Evolutionary conservation across 305 asterid species (phyloP).

Genomic region (Caryopteris hybrid): DNA sequence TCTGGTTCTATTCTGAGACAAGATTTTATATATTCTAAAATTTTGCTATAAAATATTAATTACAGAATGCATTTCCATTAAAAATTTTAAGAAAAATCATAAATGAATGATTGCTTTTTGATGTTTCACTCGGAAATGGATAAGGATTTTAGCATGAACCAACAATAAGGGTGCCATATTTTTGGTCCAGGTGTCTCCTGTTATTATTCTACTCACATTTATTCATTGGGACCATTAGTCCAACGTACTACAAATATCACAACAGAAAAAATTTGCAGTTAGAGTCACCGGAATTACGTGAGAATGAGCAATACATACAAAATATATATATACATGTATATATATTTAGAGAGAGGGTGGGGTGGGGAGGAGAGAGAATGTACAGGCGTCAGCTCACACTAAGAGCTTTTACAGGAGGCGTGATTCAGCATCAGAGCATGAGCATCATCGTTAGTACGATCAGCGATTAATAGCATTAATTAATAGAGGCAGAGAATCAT

Average conservation of each 20-base stretch:
- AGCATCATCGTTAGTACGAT: constrained; percentile 16
- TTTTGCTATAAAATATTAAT: too few relatives aligned
- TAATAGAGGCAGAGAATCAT: not conserved
- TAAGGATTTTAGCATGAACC: not conserved
- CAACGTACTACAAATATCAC: constrained; percentile 11
- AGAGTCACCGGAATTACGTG: constrained; percentile 26
- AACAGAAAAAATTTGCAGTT: constrained; percentile 20
- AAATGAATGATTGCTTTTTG: not conserved
- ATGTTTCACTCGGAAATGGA: not conserved
- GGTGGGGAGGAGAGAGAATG: constrained; percentile 3
- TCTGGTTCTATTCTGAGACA: too few relatives aligned
- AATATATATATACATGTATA: too few relatives aligned
- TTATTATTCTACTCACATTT: not conserved
- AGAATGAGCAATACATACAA: too few relatives aligned
- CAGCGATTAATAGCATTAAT: not conserved
- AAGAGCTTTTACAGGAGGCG: constrained; percentile 28
- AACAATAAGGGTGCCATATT: not conserved
- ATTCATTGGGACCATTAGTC: constrained; percentile 16
- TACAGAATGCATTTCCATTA: too few relatives aligned
- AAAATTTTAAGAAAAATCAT: too few relatives aligned
- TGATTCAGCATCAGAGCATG: constrained; percentile 24
- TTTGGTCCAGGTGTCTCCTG: not conserved
- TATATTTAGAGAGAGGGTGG: too few relatives aligned
- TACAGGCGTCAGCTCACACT: not conserved
- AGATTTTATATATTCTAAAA: too few relatives aligned